Percentiles rank a stretch among this genome's conserved stretches.
phyloP scores from a whole-genome alignment of 306 rosid species.

The Gleditsia sinensis region DNA sequence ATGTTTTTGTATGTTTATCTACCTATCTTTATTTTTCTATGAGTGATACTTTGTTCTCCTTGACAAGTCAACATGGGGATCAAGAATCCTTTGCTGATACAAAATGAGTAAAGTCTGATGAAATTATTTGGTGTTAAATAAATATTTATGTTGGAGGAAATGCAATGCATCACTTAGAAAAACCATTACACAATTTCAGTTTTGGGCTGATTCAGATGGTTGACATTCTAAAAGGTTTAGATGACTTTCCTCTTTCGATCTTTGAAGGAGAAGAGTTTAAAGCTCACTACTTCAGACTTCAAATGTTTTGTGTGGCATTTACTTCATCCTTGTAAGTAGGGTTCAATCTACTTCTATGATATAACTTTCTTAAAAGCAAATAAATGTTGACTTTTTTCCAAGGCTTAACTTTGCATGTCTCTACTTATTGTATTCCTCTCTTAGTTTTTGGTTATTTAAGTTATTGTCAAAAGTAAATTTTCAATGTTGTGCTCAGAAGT shows the following conservation, averaged over 20 bases:
- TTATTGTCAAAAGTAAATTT: neutral
- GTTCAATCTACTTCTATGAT: constrained; percentile 10
- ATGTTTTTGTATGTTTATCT: constrained; percentile 13
- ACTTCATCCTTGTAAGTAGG: neutral
- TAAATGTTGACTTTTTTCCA: constrained; percentile 1
- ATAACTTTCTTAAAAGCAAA: neutral
- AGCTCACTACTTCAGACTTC: neutral
- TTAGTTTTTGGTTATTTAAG: neutral
- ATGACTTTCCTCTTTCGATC: neutral
- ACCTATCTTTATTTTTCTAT: neutral
- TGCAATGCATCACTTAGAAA: neutral
- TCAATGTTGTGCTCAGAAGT: neutral
- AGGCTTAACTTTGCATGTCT: neutral
- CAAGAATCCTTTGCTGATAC: neutral
- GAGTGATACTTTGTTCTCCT: neutral
- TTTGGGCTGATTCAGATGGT: constrained; percentile 12
- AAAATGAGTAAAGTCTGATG: constrained; percentile 13
- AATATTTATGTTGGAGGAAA: neutral
- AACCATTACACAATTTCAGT: neutral
- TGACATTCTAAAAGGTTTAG: constrained; percentile 13
- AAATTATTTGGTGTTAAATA: neutral
- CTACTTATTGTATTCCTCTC: neutral
- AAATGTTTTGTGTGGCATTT: neutral
- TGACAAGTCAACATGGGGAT: neutral
- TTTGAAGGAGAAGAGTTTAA: neutral